Base-by-base conservation (phyloP, 768 basidiomycete species). In the Phallus indusiatus region DNA sequence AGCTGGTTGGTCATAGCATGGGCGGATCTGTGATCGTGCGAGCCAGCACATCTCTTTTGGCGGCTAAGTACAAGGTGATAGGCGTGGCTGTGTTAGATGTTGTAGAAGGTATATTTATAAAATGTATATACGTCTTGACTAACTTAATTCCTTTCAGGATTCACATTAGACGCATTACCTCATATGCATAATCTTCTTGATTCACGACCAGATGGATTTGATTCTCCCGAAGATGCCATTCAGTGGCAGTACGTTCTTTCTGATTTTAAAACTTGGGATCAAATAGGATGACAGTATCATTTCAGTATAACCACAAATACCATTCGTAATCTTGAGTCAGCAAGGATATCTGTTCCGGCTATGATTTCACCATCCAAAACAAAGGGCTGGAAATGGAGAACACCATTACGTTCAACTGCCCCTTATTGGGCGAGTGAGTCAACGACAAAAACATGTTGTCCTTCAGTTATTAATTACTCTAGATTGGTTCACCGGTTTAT, bases 1-100 rank as follows among this genome's bases (percentile, higher is more conserved):
- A 91, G 88, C 79, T 96, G 7, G 79, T 96, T 9, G 96, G 96
- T 0, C 96, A 99, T 68, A 94, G 91, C 60, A 95, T 99, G 88
- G 96, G 96, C 14, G 95, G 94, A 22, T 86, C 94, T 0, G 94
- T 96, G 3, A 80, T 90, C 20, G 82, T 88, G 8, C 81, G 84
- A 5, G 79, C 85, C 1, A 84, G 83, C 61, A 82, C 90, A 1
- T 67, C 72, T 17, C 75, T 99, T 1, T 79, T 88, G 56, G 78
- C 82, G 48, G 74, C 73, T 21, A 81, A 83, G 52, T 95, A 90
- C 64, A 78, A 77, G 14, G 75, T 97, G 2, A 78, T 81, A 1
- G 92, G 92, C 5, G 84, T 91, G 9, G 81, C 79, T 0, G 93
- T 94, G 1, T 73, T 94, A 2, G 92, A 94, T 64, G 90, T 94